A percentile compares a stretch with the other conserved stretches of the same genome.
Conservation (phyloP, 169 alveolate genomes). For the Plasmodium sp. region DNA sequence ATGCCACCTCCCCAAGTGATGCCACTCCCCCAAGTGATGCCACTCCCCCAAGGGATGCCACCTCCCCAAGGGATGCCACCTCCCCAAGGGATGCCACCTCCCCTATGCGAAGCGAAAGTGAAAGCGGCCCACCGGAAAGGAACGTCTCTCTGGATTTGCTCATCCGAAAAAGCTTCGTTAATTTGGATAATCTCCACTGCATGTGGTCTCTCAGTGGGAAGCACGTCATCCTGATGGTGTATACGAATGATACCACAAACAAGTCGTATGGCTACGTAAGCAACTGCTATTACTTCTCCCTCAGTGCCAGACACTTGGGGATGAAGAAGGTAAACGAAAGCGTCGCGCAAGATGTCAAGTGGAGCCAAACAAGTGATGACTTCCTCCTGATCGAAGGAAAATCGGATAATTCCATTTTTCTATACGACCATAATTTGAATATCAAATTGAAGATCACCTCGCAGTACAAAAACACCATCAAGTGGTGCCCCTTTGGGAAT, state of each 20-base stretch:
- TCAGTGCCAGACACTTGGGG: background rate
- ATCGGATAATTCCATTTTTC: constrained; percentile 79
- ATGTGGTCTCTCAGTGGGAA: constrained; percentile 33
- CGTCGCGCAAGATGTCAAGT: constrained; percentile 83
- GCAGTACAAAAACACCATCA: constrained; percentile 81
- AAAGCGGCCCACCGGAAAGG: background rate
- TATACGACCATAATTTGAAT: constrained; percentile 76
- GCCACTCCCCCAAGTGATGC: background rate
- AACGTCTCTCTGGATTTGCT: background rate
- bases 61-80: background rate
- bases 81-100: background rate
- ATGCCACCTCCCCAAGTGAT: background rate
- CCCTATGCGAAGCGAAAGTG: background rate
- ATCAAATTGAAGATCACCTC: constrained; percentile 76
- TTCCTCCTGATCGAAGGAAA: constrained; percentile 84
- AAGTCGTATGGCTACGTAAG: constrained; percentile 46
- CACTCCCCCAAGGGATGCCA: background rate
- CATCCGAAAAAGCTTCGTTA: background rate
- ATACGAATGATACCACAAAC: constrained; percentile 45
- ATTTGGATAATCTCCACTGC: constrained; percentile 18
- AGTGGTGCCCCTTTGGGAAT: constrained; percentile 85
- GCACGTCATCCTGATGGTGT: constrained; percentile 19
- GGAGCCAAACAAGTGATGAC: constrained; percentile 80
- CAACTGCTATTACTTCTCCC: constrained; percentile 52
- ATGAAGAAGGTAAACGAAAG: constrained; percentile 74